phyloP scores from a whole-genome alignment of 2,329 filamentous ascomycete genomes.

The Aspergillus puulaauensis region DNA sequence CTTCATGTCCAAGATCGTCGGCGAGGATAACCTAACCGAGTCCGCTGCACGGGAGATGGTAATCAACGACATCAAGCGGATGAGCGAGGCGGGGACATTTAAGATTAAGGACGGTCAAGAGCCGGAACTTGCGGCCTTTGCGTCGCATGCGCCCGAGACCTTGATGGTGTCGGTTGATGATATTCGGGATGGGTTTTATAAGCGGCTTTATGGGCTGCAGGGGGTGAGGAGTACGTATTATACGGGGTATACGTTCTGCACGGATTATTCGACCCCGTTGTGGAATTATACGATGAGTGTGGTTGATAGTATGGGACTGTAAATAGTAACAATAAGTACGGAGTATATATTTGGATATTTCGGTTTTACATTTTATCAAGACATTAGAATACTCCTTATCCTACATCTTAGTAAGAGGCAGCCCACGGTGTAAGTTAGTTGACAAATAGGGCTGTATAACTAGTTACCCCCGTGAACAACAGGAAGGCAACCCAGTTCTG shows the following conservation, averaged over 20 bases:
- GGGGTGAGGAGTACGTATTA: conserved; percentile 47
- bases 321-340: neutral
- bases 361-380: too few species aligned
- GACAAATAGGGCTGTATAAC: too few species aligned
- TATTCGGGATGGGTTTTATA: conserved; percentile 44
- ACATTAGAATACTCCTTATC: too few species aligned
- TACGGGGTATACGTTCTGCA: conserved; percentile 42
- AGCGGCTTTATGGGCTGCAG: conserved; percentile 44
- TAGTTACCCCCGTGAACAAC: too few species aligned
- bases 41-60: conserved; percentile 9
- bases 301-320: conserved; percentile 7
- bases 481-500: too few species aligned
- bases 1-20: conserved; percentile 13
- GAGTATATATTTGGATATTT: neutral
- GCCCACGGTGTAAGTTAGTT: too few species aligned
- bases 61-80: conserved; percentile 16
- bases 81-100: conserved; percentile 11
- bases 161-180: conserved; percentile 32
- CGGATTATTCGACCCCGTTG: conserved; percentile 21
- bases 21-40: conserved; percentile 24
- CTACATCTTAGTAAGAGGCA: too few species aligned
- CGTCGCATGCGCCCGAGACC: conserved; percentile 40
- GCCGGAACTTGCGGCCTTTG: conserved; percentile 36
- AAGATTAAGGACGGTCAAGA: neutral
- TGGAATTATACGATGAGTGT: conserved; percentile 22